Base-by-base conservation (phyloP, 2,329 filamentous ascomycete genomes). In the Fusarium multiceps region DNA sequence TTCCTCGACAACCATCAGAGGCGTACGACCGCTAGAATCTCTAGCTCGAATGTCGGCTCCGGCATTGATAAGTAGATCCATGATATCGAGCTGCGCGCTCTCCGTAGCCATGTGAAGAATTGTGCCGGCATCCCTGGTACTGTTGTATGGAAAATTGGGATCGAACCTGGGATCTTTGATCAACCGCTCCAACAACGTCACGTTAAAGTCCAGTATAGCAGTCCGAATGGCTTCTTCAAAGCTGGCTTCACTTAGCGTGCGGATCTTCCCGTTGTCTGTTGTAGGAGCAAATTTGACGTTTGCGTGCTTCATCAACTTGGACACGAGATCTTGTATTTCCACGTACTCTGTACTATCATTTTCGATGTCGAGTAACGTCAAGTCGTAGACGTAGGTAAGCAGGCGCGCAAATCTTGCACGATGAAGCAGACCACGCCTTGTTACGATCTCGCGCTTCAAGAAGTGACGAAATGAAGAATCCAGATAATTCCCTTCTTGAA, bases 1-100 rank as follows among this genome's bases (percentile, higher is more conserved):
- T 4, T 72, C 68, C 41, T 82, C 80, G 13, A 71, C 71, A 0
- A 79, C 58, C 75, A 82, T 77, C 6, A 82, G 53, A 1, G 81
- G 80, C 3, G 81, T 81, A 21, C 78, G 77, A 0, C 77, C 77
- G 0, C 64, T 55, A 2, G 57, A 46, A 21, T 82, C 79, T 2
- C 63, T 63, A 1, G 72, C 68, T 10, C 72, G 68, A 7, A 81
- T 54, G 27, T 79, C 68, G 10, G 77, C 74, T 7, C 74, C 76
- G 6, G 70, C 65, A 8, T 69, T 54, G 18, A 77, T 61, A 7
- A 82, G 72, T 5, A 75, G 23, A 4, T 74, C 59, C 11, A 81
- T 72, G 6, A 78, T 74, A 2, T 74, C 70, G 4, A 70, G 32
- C 6, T 76, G 67, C 6, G 63, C 56, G 4, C 71, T 72, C 7